Evolutionary conservation across 2,329 filamentous ascomycete genomes (phyloP).

Genomic region (Fusarium brachygibbosum): DNA sequence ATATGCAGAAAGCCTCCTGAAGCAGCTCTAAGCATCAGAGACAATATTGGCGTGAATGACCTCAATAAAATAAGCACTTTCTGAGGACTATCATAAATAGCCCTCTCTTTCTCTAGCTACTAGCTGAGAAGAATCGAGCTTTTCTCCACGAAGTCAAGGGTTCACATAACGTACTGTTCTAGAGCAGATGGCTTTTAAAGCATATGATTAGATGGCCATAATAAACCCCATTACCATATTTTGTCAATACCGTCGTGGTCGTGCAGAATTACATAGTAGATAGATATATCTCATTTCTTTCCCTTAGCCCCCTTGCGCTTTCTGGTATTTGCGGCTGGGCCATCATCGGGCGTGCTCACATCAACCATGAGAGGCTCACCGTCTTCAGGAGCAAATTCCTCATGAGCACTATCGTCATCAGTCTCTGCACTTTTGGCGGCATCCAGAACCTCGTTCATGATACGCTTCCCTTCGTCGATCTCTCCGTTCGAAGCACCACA

Average conservation of each 20-base stretch:
- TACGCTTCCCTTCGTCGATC: conserved; percentile 79
- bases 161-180: neutral
- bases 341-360: conserved; percentile 37
- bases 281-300: conserved; percentile 43
- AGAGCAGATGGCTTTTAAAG: neutral
- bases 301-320: conserved; percentile 46
- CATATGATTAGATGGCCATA: conserved; percentile 10
- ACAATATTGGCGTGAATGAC: too few relatives aligned
- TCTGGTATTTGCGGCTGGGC: conserved; percentile 42
- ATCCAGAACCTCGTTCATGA: conserved; percentile 74
- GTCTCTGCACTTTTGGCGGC: conserved; percentile 40
- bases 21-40: too few relatives aligned
- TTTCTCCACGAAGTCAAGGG: neutral
- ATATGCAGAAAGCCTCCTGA: too few relatives aligned
- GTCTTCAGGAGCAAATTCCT: conserved; percentile 11
- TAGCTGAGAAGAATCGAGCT: too few relatives aligned
- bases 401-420: conserved; percentile 30
- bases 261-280: conserved; percentile 28
- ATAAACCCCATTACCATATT: conserved; percentile 24
- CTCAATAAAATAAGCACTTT: too few relatives aligned
- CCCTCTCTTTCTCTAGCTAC: too few relatives aligned
- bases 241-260: conserved; percentile 10
- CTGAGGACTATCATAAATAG: too few relatives aligned
- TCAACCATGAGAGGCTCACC: conserved; percentile 25
- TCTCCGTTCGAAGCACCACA: conserved; percentile 87